Evolutionary conservation across 306 rosid genomes (phyloP).

Genomic region (Quercus robur): DNA sequence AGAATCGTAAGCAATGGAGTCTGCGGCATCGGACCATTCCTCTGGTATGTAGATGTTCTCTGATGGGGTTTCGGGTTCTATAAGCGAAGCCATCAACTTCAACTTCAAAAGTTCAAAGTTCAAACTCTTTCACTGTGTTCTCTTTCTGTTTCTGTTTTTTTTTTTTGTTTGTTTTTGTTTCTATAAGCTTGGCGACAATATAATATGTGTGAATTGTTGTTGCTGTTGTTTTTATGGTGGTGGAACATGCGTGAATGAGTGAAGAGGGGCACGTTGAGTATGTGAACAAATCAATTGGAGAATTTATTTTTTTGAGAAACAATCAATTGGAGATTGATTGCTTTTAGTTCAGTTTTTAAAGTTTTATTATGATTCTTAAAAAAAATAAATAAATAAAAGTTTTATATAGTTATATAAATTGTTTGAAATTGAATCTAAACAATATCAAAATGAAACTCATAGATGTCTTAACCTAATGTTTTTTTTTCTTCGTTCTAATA

Average conservation of each 20-base stretch:
- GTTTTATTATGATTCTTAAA: too few species aligned
- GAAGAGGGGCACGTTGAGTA: not conserved
- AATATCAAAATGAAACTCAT: too few species aligned
- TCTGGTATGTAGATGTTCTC: conserved; percentile 51
- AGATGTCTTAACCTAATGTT: too few species aligned
- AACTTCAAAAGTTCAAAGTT: too few species aligned
- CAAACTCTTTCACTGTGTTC: not conserved
- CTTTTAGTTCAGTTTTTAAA: too few species aligned
- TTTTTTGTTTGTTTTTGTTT: too few species aligned
- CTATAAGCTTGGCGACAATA: not conserved
- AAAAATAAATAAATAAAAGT: too few species aligned
- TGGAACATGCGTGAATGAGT: not conserved
- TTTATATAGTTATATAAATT: too few species aligned
- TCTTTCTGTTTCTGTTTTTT: not conserved
- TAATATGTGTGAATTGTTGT: not conserved
- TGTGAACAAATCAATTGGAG: not conserved
- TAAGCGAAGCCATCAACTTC: conserved; percentile 33
- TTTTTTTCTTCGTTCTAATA: too few species aligned
- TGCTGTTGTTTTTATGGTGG: not conserved
- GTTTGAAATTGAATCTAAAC: too few species aligned
- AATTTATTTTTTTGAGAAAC: too few species aligned
- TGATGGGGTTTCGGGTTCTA: conserved; percentile 36
- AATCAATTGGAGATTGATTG: too few species aligned
- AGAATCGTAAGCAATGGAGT: conserved; percentile 41
- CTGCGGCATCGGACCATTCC: conserved; percentile 73